Evolutionary conservation across 2,329 filamentous ascomycete species (phyloP), one percentile per base, ranked within the genome.

Genomic region (Aspergillus sp.): DNA sequence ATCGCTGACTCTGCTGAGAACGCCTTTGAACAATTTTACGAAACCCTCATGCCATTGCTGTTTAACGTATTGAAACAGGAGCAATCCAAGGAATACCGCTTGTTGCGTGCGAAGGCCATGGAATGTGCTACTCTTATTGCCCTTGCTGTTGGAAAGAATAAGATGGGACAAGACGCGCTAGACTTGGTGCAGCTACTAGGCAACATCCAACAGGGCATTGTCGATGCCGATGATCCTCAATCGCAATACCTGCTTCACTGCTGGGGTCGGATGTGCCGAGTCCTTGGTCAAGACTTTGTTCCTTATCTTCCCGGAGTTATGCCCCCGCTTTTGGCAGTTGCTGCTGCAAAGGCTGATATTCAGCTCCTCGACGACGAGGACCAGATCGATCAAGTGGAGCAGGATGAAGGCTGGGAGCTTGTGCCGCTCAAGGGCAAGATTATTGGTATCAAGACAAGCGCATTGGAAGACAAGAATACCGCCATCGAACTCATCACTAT

Each of bases 401-500:
- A 95, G 69, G 93, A 98, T 69, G 93, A 97, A 57, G 93, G 93
- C 44, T 99, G 95, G 95, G 95, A 99, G 75, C 83, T 99, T 65
- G 92, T 99, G 15, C 95, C 95, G 8, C 84, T 99, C 56, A 96
- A 96, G 78, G 95, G 95, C 64, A 98, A 98, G 81, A 91, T 96
- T 76, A 97, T 99, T 70, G 95, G 95, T 63, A 99, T 99, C 79
- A 92, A 93, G 79, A 99, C 95, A 7, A 96, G 91, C 73, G 91
- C 90, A 9, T 88, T 99, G 75, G 95, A 99, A 68, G 95, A 99
- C 78, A 99, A 99, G 81, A 93, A 98, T 76, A 97, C 96, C 85
- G 95, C 95, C n/a, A 98, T 99, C 64, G 95, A 99, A 77, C 86
- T 99, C 53, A 89, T 99, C 60, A 93, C 96, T 47, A 93, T 99